Percentiles rank a stretch among this genome's conserved stretches.
Evolutionary conservation across 768 basidiomycete species (phyloP).

Genomic region (Leccinum uliginosum): DNA sequence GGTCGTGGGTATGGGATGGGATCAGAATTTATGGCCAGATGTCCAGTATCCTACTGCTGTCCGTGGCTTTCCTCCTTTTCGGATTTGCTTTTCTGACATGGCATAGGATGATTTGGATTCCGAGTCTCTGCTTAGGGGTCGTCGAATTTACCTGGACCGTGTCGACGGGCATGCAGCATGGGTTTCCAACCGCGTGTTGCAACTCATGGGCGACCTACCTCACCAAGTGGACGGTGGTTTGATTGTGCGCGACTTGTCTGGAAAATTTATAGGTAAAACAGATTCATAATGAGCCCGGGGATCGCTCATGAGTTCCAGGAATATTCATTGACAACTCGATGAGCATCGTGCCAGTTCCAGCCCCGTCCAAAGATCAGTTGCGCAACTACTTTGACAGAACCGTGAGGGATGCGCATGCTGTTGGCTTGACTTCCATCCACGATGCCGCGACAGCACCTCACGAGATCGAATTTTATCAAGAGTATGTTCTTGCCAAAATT

Average conservation of each 20-base stretch:
- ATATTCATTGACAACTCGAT: constrained; percentile 89
- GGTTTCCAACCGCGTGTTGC: constrained; percentile 75
- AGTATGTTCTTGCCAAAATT: constrained; percentile 36
- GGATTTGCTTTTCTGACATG: background rate
- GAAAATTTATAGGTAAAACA: constrained; percentile 61
- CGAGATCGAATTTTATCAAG: constrained; percentile 59
- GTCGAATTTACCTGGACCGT: constrained; percentile 69
- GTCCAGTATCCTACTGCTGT: constrained; percentile 71
- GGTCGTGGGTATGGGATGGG: constrained; percentile 91
- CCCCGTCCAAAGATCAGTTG: constrained; percentile 52
- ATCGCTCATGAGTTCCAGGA: constrained; percentile 33
- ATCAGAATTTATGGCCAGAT: constrained; percentile 76
- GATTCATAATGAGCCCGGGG: background rate
- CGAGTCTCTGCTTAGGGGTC: constrained; percentile 61
- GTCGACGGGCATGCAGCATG: constrained; percentile 85
- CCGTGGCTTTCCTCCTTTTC: constrained; percentile 14
- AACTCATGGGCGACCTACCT: constrained; percentile 59
- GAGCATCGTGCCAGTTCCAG: constrained; percentile 62
- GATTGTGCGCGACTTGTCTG: constrained; percentile 60
- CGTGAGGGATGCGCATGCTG: constrained; percentile 62
- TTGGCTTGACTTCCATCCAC: constrained; percentile 86
- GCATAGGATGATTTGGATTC: constrained; percentile 65
- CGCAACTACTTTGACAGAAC: constrained; percentile 60
- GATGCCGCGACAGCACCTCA: constrained; percentile 60
- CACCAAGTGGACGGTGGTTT: constrained; percentile 62